Evolutionary conservation across 257 asterid species (phyloP).

Genomic region (Solanum gracilifrons): DNA sequence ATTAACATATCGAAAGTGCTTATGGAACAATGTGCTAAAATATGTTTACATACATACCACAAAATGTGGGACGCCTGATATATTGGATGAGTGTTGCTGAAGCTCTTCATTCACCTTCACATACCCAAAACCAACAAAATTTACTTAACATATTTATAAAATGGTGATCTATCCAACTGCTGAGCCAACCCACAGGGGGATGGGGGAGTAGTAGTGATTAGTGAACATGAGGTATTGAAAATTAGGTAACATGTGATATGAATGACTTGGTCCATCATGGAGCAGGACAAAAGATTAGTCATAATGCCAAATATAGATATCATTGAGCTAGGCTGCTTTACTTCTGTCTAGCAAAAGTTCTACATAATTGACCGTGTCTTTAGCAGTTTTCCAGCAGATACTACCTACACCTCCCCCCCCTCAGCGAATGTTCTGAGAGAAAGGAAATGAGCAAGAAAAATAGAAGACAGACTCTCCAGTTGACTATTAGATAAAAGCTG

Average conservation of each 20-base stretch:
- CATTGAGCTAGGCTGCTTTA: background rate
- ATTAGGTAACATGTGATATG: background rate
- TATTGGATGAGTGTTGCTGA: conserved; percentile 29
- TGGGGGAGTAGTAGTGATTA: no score
- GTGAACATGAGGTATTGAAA: background rate
- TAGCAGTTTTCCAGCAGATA: background rate
- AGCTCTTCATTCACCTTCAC: conserved; percentile 55
- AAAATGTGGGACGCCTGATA: conserved; percentile 66
- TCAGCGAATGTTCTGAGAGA: background rate
- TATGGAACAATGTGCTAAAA: background rate
- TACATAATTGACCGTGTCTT: background rate
- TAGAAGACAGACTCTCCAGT: background rate
- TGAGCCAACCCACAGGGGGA: background rate
- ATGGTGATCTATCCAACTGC: background rate
- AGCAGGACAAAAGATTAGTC: background rate
- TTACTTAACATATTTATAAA: background rate
- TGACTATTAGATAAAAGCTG: background rate
- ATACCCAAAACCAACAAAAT: background rate
- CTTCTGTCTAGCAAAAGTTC: background rate
- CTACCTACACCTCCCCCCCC: background rate
- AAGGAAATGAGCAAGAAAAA: background rate
- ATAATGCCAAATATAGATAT: background rate
- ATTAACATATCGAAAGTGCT: background rate
- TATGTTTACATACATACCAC: conserved; percentile 46
- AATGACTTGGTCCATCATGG: background rate